Conservation (phyloP, 805 yeast species). For the Cephaloascus albidus region DNA sequence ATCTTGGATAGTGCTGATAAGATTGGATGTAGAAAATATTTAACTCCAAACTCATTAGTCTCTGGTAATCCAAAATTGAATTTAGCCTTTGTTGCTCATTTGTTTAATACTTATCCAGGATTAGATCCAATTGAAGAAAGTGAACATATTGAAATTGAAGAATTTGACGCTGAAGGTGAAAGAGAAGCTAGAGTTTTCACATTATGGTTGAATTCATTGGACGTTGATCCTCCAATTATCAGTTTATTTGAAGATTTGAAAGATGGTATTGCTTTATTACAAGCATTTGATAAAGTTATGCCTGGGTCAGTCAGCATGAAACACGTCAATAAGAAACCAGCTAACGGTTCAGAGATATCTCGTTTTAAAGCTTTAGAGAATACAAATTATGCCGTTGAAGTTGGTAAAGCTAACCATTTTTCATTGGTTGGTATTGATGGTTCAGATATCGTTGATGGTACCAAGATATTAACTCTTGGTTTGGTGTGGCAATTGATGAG, state of each 20-base stretch:
- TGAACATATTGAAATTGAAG: constrained; percentile 92
- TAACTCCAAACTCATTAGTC: constrained; percentile 87
- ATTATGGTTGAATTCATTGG: constrained; percentile 92
- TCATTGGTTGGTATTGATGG: constrained; percentile 98
- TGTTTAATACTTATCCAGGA: constrained; percentile 95
- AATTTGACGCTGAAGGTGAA: constrained; percentile 98
- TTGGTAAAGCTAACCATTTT: constrained; percentile 87
- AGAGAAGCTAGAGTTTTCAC: constrained; percentile 99
- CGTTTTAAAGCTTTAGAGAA: constrained; percentile 95
- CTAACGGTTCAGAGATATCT: constrained; percentile 62
- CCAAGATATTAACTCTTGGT: constrained; percentile 79
- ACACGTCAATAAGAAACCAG: constrained; percentile 79
- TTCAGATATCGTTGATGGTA: constrained; percentile 92
- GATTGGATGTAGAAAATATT: constrained; percentile 85
- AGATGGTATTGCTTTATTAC: constrained; percentile 81
- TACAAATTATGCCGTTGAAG: constrained; percentile 95
- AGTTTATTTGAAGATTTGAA: constrained; percentile 88
- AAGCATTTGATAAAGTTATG: constrained; percentile 91
- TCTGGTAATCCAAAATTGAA: constrained; percentile 96
- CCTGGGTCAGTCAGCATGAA: constrained; percentile 82
- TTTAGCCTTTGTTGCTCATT: constrained; percentile 93
- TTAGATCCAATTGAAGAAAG: constrained; percentile 88
- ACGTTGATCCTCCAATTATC: constrained; percentile 91
- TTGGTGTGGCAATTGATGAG: constrained; percentile 99
- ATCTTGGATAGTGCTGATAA: constrained; percentile 81